Base-by-base conservation (phyloP, 2,329 filamentous ascomycete genomes). In the Fusarium ramigenum region DNA sequence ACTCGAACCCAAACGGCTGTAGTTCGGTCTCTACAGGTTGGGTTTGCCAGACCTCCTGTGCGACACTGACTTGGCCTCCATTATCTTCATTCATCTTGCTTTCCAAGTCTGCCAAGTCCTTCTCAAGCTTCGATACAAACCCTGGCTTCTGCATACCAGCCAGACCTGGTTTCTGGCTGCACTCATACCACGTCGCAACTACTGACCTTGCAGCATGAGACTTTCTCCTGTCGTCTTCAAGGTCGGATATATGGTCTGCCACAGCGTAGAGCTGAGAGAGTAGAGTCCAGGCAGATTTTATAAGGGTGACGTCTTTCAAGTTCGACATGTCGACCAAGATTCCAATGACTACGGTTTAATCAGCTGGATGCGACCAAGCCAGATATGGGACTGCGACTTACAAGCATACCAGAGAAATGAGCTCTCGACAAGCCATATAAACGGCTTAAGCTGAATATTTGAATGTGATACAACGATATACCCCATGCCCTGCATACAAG, bases 1-100 rank as follows among this genome's bases (percentile, higher is more conserved):
- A 71, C 57, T 71, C 57, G 19, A 63, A 71, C 4, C 67, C 67
- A 46, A 71, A 71, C 3, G 69, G 69, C 5, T 71, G 67, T 9
- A 71, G 11, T 2, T 71, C 56, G 11, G 52, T 30, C 1, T 67
- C 61, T 4, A 30, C 44, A 15, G 37, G 3, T 9, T 6, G 21
- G 14, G 2, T 25, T 9, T 53, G 50, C 40, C 60, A 53, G 25
- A 34, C 9, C 2, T 66, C 44, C 21, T 54, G 50, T 9, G 4
- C 11, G 0, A 11, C 5, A 19, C 18, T n/a, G 16, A 15, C 7
- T 6, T 60, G 53, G 2, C 7, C 21, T 11, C 32, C 56, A 3
- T 19, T 39, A 0, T 44, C 39, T 1, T 2, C 7, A 15, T 7
- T 14, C 0, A 5, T 1, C 10, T n/a, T 49, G 0, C 18, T 50